Evolutionary conservation across 2,329 filamentous ascomycete genomes (phyloP).

Genomic region (Ceratocystis cubensis): DNA sequence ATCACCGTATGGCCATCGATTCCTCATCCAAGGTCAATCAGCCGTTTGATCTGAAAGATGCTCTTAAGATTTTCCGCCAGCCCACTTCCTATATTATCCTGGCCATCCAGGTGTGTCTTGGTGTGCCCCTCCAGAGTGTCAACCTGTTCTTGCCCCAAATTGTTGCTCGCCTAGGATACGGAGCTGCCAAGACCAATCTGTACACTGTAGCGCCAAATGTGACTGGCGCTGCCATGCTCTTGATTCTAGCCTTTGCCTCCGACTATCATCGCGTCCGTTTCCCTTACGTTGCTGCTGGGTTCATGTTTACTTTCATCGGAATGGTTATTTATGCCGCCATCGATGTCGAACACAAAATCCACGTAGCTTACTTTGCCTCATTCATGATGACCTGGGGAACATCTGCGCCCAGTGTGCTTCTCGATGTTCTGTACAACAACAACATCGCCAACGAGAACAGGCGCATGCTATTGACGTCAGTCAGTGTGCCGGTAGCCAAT

Average conservation of each 20-base stretch:
- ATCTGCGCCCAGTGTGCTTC: constrained; percentile 57
- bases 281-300: constrained; percentile 62
- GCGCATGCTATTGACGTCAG: constrained; percentile 55
- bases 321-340: constrained; percentile 70
- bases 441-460: constrained; percentile 67
- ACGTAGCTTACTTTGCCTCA: constrained; percentile 59
- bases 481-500: constrained; percentile 64
- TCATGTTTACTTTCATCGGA: constrained; percentile 60
- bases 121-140: constrained; percentile 45
- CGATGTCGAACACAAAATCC: constrained; percentile 46
- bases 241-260: constrained; percentile 59
- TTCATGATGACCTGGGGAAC: constrained; percentile 81
- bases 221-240: constrained; percentile 57
- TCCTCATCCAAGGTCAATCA: constrained; percentile 50
- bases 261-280: constrained; percentile 55
- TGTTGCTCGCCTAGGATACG: constrained; percentile 37
- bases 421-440: constrained; percentile 61
- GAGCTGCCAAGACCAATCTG: constrained; percentile 53
- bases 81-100: constrained; percentile 40
- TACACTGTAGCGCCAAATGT: constrained; percentile 74
- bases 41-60: constrained; percentile 38
- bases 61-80: constrained; percentile 39
- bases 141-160: constrained; percentile 44
- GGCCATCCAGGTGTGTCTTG: constrained; percentile 45
- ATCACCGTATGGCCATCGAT: constrained; percentile 63